phyloP scores from a whole-genome alignment of 2,329 filamentous ascomycete genomes.

The Elsinoe ampelina region DNA sequence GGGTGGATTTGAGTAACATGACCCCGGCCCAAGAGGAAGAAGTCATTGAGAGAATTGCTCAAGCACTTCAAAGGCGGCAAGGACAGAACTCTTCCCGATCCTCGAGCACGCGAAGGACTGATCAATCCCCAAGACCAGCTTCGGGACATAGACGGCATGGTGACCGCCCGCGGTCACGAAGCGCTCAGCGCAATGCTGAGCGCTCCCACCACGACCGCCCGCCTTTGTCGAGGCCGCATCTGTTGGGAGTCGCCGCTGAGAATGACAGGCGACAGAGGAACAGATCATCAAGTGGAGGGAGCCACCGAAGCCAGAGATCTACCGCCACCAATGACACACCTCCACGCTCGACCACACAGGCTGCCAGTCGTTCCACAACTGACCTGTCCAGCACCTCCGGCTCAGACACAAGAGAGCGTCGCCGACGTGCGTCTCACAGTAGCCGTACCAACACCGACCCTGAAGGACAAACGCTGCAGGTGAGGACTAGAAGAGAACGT shows the following conservation, averaged over 20 bases:
- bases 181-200: conserved; percentile 25
- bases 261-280: conserved; percentile 21
- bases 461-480: background rate
- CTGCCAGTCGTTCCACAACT: conserved; percentile 54
- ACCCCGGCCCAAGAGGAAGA: conserved; percentile 79
- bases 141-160: conserved; percentile 6
- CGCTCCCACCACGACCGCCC: conserved; percentile 25
- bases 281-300: conserved; percentile 37
- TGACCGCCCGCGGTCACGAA: conserved; percentile 28
- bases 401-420: conserved; percentile 19
- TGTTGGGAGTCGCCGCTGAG: conserved; percentile 34
- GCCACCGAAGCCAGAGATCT: conserved; percentile 21
- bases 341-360: conserved; percentile 33
- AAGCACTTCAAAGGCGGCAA: conserved; percentile 60
- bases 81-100: conserved; percentile 28
- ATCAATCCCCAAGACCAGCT: background rate
- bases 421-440: conserved; percentile 30
- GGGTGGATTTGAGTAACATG: conserved; percentile 79
- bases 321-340: conserved; percentile 35
- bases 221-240: conserved; percentile 38
- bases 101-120: background rate
- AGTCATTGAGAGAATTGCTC: conserved; percentile 80
- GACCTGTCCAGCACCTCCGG: conserved; percentile 43
- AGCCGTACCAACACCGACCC: background rate
- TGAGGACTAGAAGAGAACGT: background rate